These are phyloP conservation scores for Hygrocybe coccinea DNA, from an alignment of 768 basidiomycete genomes.

Conservation along the genomic window DNA sequence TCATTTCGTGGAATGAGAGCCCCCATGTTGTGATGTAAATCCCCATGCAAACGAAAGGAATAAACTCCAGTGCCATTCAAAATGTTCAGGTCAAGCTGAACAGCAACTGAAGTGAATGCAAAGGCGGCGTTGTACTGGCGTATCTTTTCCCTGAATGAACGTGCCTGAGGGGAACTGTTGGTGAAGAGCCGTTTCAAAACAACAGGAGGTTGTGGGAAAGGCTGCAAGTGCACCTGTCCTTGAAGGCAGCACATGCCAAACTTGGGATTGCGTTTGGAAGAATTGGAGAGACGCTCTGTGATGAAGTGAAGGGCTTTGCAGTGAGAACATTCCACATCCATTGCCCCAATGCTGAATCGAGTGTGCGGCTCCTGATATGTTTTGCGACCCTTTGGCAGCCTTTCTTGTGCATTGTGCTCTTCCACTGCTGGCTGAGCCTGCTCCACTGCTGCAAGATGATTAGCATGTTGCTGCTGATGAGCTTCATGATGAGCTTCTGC, in stretches of 20 bases:
- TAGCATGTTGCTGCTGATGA: no score
- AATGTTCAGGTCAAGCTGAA: background rate
- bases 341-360: background rate
- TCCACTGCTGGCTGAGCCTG: no score
- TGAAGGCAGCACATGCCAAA: background rate
- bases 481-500: no score
- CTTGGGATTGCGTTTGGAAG: background rate
- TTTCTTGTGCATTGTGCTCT: no score
- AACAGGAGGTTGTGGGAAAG: background rate
- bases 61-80: background rate
- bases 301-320: background rate
- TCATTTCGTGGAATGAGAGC: slow-evolving; percentile 26
- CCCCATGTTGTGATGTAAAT: slow-evolving; percentile 30
- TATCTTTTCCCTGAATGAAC: slow-evolving; percentile 28
- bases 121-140: slow-evolving; percentile 35
- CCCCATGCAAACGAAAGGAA: slow-evolving; percentile 25
- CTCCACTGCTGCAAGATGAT: no score
- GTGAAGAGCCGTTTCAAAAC: background rate
- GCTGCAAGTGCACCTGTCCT: background rate
- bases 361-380: no score
- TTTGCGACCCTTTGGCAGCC: no score
- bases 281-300: background rate
- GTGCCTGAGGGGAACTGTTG: background rate
- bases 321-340: background rate
- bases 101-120: slow-evolving; percentile 29